phyloP scores from a whole-genome alignment of 176 grass and related monocot genomes.

The Ensete glaucum region DNA sequence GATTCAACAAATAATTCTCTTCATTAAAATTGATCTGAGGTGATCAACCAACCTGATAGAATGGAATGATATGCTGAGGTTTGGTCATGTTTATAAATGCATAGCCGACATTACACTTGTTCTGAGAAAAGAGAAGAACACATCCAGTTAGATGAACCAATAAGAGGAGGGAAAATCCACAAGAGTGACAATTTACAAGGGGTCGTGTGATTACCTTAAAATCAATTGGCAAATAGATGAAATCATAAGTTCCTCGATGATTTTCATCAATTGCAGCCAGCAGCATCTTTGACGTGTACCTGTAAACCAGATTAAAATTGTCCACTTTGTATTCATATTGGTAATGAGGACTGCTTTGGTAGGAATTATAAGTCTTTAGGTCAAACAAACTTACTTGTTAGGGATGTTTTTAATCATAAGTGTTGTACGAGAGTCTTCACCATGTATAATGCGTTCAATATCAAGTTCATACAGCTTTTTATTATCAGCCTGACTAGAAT shows the following conservation, averaged over 20 bases:
- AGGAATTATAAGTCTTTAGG: slow-evolving; percentile 3
- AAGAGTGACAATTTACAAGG: not conserved
- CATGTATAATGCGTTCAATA: slow-evolving; percentile 64
- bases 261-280: slow-evolving; percentile 88
- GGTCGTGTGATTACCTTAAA: slow-evolving; percentile 56
- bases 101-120: slow-evolving; percentile 95
- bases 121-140: slow-evolving; percentile 37
- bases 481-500: slow-evolving; percentile 63
- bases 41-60: slow-evolving; percentile 64
- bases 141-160: not conserved
- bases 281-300: slow-evolving; percentile 98
- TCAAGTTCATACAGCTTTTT: slow-evolving; percentile 92
- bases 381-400: slow-evolving; percentile 59
- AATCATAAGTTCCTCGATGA: slow-evolving; percentile 87
- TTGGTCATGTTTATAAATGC: slow-evolving; percentile 96
- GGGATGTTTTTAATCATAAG: slow-evolving; percentile 99
- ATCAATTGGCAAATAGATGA: slow-evolving; percentile 93
- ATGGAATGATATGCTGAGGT: slow-evolving; percentile 68
- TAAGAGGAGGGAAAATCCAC: not conserved
- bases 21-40: not conserved
- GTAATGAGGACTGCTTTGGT: not conserved
- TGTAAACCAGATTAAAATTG: slow-evolving; percentile 17
- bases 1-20: not conserved
- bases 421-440: slow-evolving; percentile 70
- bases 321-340: slow-evolving; percentile 8